Percentiles rank a stretch among this genome's conserved stretches.
These are phyloP conservation scores for Lepidium africanum DNA, from an alignment of 345 rosid genomes.

Conservation along the genomic window DNA sequence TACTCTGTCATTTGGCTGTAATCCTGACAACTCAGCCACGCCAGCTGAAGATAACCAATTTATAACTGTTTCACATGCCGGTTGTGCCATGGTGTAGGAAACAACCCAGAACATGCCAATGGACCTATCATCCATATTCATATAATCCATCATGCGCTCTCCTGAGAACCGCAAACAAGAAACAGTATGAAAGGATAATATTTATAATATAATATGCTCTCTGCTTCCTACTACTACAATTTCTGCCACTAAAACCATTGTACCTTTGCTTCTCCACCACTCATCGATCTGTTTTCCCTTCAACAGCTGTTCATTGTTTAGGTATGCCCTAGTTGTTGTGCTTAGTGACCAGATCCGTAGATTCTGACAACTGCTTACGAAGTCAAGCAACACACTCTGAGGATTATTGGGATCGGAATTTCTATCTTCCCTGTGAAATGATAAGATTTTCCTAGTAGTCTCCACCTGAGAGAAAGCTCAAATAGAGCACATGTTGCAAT, in stretches of 20 bases:
- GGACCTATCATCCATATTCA: slow-evolving; percentile 95
- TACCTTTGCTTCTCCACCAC: slow-evolving; percentile 99
- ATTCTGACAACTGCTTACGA: slow-evolving; percentile 94
- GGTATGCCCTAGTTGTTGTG: slow-evolving; percentile 70
- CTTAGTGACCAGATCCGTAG: slow-evolving; percentile 93
- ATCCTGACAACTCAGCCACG: slow-evolving; percentile 54
- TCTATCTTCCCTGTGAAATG: slow-evolving; percentile 92
- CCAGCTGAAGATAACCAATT: slow-evolving; percentile 84
- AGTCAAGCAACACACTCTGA: slow-evolving; percentile 93
- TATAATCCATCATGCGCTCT: slow-evolving; percentile 87
- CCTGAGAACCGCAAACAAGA: slow-evolving; percentile 43
- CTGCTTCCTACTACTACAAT: not conserved
- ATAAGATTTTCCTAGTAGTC: slow-evolving; percentile 77
- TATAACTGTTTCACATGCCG: slow-evolving; percentile 79
- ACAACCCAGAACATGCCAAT: slow-evolving; percentile 99
- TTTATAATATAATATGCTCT: not conserved
- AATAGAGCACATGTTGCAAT: slow-evolving; percentile 22
- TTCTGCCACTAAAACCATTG: slow-evolving; percentile 4
- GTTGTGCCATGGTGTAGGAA: slow-evolving; percentile 92
- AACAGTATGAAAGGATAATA: slow-evolving; percentile 7
- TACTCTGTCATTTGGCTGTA: slow-evolving; percentile 69
- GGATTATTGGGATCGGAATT: slow-evolving; percentile 84
- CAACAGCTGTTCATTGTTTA: slow-evolving; percentile 83
- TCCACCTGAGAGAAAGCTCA: slow-evolving; percentile 60
- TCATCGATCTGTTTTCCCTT: slow-evolving; percentile 98